Evolutionary conservation across 108 stramenopile genomes (phyloP), one percentile per base, ranked within the genome.

Genomic region (Bacterosira constricta): DNA sequence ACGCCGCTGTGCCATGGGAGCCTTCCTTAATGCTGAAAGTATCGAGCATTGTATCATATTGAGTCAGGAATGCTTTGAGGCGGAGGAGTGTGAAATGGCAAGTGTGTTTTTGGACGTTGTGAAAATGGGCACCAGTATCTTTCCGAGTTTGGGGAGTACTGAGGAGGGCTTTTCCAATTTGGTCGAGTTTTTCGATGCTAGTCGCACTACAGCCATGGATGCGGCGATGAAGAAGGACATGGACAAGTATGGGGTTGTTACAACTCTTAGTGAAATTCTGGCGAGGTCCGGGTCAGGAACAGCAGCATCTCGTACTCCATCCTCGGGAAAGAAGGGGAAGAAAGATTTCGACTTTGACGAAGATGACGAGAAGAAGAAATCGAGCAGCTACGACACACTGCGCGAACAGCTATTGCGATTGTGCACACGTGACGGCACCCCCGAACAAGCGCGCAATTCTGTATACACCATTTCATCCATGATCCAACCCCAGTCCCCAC

Each of bases 361-460:
- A 15, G 75, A 74, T 29, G 56, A 80, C 47, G 69, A 71, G 7
- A 65, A 64, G 15, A 42, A 77, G 17, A 66, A 44, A 52, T 73
- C 41, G 20, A 50, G 36, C 26, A 65, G 37, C 27, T 51, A 71
- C 35, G 58, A 55, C 18, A 70, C 65, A 20, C 61, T 87, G 12
- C 71, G 76, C 12, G 52, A 67, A 29, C 73, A 85, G 62, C 83
- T 90, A 20, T 36, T 86, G 32, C 56, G 85, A 29, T 47, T 85
- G 35, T 90, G 89, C 63, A 85, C 80, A 17, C 67, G 80, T 34
- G 86, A 88, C 61, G 89, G 89, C 36, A 85, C 87, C 25, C 85
- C 89, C 38, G 86, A 91, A 61, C 91, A 95, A 80, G 94, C 94
- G n/a, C 73, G 74, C 21, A 77, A 90, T 74, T 87, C 91, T n/a